Conservation (phyloP, 164 flowering plant genomes). For the Kingdonia uniflora region DNA sequence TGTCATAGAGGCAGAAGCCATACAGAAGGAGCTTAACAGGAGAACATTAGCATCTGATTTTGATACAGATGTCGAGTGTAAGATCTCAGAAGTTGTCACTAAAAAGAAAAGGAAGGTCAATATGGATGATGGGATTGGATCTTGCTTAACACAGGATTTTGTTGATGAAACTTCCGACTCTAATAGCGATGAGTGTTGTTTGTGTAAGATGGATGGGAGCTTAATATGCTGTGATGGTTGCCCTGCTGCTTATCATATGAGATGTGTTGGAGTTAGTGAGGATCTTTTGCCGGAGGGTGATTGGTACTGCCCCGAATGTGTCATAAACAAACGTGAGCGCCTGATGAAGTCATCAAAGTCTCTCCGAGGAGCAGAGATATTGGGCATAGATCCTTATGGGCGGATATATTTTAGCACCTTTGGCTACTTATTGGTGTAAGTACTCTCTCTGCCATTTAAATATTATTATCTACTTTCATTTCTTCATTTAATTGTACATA, state of each 20-base stretch:
- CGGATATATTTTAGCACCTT: conserved; percentile 51
- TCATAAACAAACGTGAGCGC: conserved; percentile 34
- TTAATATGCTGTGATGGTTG: conserved; percentile 99
- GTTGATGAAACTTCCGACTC: conserved; percentile 45
- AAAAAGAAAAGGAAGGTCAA: conserved; percentile 37
- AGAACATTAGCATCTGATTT: conserved; percentile 41
- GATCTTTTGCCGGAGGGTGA: conserved; percentile 87
- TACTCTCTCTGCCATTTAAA: neutral
- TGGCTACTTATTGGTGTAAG: conserved; percentile 94
- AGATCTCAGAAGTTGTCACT: conserved; percentile 16
- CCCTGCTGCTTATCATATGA: conserved; percentile 94
- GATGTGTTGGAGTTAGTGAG: conserved; percentile 71
- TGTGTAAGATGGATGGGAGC: conserved; percentile 94
- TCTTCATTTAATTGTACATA: too few relatives aligned
- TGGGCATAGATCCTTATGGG: conserved; percentile 78
- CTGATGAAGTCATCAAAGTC: conserved; percentile 36
- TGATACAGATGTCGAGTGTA: conserved; percentile 35
- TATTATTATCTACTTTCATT: too few relatives aligned
- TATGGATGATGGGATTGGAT: conserved; percentile 27
- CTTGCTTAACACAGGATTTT: conserved; percentile 36
- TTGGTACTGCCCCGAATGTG: conserved; percentile 95
- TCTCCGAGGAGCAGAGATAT: conserved; percentile 67
- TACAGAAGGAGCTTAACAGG: conserved; percentile 64
- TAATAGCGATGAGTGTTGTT: conserved; percentile 94
- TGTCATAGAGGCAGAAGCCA: conserved; percentile 53